phyloP scores from a whole-genome alignment of 371 early-diverging fungal genomes.

The Actinomortierella wolfii region DNA sequence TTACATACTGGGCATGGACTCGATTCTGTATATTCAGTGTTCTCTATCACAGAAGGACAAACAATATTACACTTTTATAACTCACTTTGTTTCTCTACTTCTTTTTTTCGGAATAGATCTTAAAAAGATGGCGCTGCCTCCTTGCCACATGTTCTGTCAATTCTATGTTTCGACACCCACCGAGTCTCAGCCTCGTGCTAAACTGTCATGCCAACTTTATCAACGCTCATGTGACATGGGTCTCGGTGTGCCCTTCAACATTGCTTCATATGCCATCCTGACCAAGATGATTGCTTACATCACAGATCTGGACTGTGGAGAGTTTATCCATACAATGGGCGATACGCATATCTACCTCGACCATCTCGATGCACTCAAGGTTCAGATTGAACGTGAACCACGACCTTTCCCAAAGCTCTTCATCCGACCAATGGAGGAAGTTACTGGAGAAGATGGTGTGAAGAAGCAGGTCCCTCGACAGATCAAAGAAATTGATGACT shows the following conservation, averaged over 20 bases:
- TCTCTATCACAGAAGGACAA: neutral
- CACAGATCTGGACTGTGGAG: conserved; percentile 86
- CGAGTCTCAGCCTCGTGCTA: conserved; percentile 49
- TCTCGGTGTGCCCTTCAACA: conserved; percentile 99
- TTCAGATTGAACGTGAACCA: conserved; percentile 87
- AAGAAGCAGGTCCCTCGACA: conserved; percentile 35
- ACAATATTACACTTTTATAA: conserved; percentile 5
- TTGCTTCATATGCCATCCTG: conserved; percentile 97
- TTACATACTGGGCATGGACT: neutral
- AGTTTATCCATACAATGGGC: conserved; percentile 96
- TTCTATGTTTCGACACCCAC: conserved; percentile 83
- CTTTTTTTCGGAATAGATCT: conserved; percentile 54
- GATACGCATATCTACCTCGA: conserved; percentile 98
- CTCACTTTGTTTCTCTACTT: neutral
- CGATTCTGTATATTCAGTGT: neutral
- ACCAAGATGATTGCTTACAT: conserved; percentile 95
- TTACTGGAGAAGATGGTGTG: no score
- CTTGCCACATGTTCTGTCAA: conserved; percentile 96
- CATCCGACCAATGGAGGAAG: conserved; percentile 48
- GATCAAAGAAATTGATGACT: conserved; percentile 81
- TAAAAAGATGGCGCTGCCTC: conserved; percentile 91
- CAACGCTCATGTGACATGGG: conserved; percentile 99
- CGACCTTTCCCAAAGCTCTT: conserved; percentile 85
- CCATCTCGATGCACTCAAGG: conserved; percentile 89
- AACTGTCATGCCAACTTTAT: conserved; percentile 94